Evolutionary conservation across 2,329 filamentous ascomycete genomes (phyloP).

Genomic region (Ophiostoma triangulosporum): DNA sequence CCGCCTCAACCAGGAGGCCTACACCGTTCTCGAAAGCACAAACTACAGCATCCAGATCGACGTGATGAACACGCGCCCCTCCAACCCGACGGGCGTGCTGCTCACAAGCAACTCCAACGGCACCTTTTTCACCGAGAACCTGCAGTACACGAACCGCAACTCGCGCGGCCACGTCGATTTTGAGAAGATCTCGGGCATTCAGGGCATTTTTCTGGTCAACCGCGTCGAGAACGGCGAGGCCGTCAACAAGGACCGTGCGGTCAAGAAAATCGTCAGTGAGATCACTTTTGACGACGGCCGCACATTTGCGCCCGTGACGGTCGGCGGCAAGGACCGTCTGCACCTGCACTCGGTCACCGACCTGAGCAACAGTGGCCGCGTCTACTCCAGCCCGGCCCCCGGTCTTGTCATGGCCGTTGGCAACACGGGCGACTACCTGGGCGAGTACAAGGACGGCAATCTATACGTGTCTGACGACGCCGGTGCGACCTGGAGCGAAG

Average conservation of each 20-base stretch:
- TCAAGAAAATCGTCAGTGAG: constrained; percentile 60
- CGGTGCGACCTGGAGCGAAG: constrained; percentile 68
- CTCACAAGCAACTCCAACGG: constrained; percentile 97
- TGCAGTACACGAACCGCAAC: constrained; percentile 85
- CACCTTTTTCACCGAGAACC: constrained; percentile 85
- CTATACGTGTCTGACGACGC: constrained; percentile 87
- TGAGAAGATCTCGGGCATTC: constrained; percentile 81
- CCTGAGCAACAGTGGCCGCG: constrained; percentile 64
- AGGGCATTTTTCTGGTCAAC: constrained; percentile 86
- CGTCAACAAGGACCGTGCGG: constrained; percentile 39
- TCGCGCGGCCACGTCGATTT: constrained; percentile 71
- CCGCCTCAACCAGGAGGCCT: constrained; percentile 68
- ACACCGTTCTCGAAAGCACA: constrained; percentile 89
- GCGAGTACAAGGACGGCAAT: constrained; percentile 57
- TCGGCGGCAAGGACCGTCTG: constrained; percentile 30
- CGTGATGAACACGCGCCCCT: constrained; percentile 57
- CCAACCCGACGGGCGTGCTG: constrained; percentile 67
- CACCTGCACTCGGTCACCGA: constrained; percentile 91
- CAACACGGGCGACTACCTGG: constrained; percentile 67
- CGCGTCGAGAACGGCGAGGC: constrained; percentile 75
- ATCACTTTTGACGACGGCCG: constrained; percentile 95
- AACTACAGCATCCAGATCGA: constrained; percentile 97
- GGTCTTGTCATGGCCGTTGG: constrained; percentile 90
- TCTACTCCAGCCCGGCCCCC: constrained; percentile 88
- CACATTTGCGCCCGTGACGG: constrained; percentile 61